A percentile compares a stretch with the other conserved stretches of the same genome.
phyloP scores from a whole-genome alignment of 441 rosid genomes.

The Biscutella auriculata region DNA sequence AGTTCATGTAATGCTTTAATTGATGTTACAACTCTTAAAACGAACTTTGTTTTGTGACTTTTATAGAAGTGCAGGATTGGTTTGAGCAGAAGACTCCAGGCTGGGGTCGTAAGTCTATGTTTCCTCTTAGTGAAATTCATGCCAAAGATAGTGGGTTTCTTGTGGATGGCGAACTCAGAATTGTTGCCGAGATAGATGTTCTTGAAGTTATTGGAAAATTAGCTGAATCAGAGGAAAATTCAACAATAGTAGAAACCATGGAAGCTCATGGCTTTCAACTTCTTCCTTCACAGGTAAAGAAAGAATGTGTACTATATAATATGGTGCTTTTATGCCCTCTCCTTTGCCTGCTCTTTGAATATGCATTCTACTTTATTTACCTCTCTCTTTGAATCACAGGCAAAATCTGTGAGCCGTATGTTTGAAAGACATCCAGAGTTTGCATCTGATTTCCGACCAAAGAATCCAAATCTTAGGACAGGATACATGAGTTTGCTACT shows the following conservation, averaged over 20 bases:
- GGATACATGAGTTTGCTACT: background rate
- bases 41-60: background rate
- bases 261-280: background rate
- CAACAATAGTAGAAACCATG: background rate
- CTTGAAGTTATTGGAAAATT: constrained; percentile 3
- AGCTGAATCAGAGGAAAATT: background rate
- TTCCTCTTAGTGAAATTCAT: background rate
- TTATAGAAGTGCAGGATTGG: background rate
- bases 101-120: background rate
- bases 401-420: background rate
- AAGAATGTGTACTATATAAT: background rate
- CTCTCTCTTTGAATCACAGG: background rate
- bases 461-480: background rate
- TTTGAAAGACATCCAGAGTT: constrained; percentile 1
- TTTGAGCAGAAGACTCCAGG: background rate
- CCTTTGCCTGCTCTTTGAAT: background rate
- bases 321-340: background rate
- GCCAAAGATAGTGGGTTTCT: background rate
- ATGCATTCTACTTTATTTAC: background rate
- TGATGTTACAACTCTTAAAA: background rate
- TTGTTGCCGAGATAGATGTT: background rate
- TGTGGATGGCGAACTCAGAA: background rate
- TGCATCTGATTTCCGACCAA: background rate
- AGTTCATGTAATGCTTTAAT: background rate
- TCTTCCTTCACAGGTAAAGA: background rate